Evolutionary conservation across 345 rosid genomes (phyloP).

Genomic region (Citrus australasica): DNA sequence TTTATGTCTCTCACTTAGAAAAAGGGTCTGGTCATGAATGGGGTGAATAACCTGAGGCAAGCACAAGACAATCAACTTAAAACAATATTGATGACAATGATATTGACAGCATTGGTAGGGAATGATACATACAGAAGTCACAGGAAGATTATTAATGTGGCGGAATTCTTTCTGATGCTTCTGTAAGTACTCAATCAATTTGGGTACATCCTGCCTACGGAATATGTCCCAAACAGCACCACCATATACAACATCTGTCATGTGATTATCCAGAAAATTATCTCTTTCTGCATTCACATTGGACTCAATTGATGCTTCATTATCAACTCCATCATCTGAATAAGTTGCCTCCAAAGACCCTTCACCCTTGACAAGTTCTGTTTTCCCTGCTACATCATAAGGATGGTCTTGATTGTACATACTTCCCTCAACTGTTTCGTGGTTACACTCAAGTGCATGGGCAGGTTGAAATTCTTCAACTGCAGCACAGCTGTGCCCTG

Average conservation of each 20-base stretch:
- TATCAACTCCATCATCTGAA: not conserved
- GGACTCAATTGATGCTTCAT: slow-evolving; percentile 7
- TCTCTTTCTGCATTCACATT: slow-evolving; percentile 2
- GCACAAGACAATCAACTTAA: slow-evolving; percentile 9
- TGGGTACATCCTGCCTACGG: slow-evolving; percentile 57
- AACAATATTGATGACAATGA: not conserved
- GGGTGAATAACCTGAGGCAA: slow-evolving; percentile 52
- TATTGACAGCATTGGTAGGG: slow-evolving; percentile 2
- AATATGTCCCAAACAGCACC: slow-evolving; percentile 68
- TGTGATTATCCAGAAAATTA: slow-evolving; percentile 13
- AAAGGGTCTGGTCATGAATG: slow-evolving; percentile 55
- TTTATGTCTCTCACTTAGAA: slow-evolving; percentile 47
- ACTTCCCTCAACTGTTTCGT: not conserved
- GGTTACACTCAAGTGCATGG: not conserved
- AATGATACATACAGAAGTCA: slow-evolving; percentile 35
- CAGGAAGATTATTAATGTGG: slow-evolving; percentile 34
- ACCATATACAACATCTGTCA: slow-evolving; percentile 21
- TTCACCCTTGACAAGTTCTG: not conserved
- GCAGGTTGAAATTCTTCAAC: slow-evolving; percentile 8
- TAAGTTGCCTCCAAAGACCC: slow-evolving; percentile 9
- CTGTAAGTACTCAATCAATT: slow-evolving; percentile 35
- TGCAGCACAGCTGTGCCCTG: not conserved
- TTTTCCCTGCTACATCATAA: not conserved
- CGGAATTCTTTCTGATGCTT: slow-evolving; percentile 42
- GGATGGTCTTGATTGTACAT: slow-evolving; percentile 1